Evolutionary conservation across 2,329 filamentous ascomycete genomes (phyloP).

Genomic region (Knoxdaviesia proteae): DNA sequence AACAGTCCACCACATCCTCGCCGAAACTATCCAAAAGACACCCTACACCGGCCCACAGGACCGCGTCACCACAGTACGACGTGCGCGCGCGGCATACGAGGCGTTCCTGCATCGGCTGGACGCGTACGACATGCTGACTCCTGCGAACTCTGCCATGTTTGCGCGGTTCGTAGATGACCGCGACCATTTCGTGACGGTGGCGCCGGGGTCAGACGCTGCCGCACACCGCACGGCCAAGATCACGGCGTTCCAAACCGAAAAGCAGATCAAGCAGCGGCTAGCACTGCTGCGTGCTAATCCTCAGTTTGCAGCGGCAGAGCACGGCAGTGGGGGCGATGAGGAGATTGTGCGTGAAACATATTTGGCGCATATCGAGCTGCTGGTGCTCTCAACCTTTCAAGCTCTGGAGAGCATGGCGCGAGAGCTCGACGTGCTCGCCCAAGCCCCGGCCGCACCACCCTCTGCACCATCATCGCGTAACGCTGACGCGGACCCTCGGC

Average conservation of each 20-base stretch:
- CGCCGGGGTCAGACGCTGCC: constrained; percentile 33
- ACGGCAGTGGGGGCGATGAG: constrained; percentile 48
- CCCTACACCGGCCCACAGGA: constrained; percentile 29
- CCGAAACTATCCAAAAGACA: constrained; percentile 55
- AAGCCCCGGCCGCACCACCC: constrained; percentile 36
- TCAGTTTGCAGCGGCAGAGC: constrained; percentile 14
- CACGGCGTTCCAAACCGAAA: constrained; percentile 64
- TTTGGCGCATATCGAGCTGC: constrained; percentile 52
- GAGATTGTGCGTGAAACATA: constrained; percentile 63
- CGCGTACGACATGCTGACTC: constrained; percentile 51
- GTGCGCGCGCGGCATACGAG: constrained; percentile 53
- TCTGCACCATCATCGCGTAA: constrained; percentile 23
- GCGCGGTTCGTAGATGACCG: constrained; percentile 54
- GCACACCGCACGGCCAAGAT: constrained; percentile 69
- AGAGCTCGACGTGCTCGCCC: constrained; percentile 63
- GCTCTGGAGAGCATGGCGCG: constrained; percentile 70
- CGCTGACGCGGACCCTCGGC: constrained; percentile 21
- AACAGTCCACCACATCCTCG: constrained; percentile 55
- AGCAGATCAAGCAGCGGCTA: constrained; percentile 64
- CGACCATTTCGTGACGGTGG: constrained; percentile 50
- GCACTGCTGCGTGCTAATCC: constrained; percentile 30
- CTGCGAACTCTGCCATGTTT: constrained; percentile 45
- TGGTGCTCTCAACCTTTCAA: constrained; percentile 64
- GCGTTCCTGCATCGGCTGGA: constrained; percentile 58
- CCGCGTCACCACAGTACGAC: constrained; percentile 39